These are phyloP conservation scores for Nakazawaea ambrosiae DNA, from an alignment of 805 yeast species.

Conservation along the genomic window DNA sequence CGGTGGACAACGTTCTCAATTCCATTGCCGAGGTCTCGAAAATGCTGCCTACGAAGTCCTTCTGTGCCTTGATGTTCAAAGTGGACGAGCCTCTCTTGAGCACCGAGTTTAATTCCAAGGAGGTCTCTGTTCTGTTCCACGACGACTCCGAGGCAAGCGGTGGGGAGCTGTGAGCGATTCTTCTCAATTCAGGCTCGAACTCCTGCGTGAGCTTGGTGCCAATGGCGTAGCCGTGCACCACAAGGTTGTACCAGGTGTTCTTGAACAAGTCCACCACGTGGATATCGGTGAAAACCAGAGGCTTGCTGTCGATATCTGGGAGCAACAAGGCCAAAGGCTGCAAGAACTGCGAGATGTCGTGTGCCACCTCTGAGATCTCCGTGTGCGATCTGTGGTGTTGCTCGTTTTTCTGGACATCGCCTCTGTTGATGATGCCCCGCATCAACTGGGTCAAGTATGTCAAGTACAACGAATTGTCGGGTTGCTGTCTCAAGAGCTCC, in stretches of 20 bases:
- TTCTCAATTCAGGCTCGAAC: conserved; percentile 42
- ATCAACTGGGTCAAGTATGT: conserved; percentile 62
- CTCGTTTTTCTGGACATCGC: conserved; percentile 60
- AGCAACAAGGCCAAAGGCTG: conserved; percentile 70
- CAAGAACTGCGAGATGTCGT: conserved; percentile 55
- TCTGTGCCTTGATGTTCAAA: conserved; percentile 70
- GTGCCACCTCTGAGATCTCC: conserved; percentile 66
- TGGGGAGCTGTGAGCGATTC: conserved; percentile 83
- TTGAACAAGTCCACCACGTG: conserved; percentile 56
- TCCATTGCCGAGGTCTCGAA: conserved; percentile 47
- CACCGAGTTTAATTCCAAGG: conserved; percentile 86
- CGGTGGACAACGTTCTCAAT: conserved; percentile 50
- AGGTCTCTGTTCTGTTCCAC: conserved; percentile 81
- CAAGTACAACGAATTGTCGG: conserved; percentile 31
- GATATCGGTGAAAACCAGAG: conserved; percentile 37
- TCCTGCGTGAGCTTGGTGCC: conserved; percentile 45
- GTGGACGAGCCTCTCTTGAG: conserved; percentile 85
- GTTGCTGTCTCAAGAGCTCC: conserved; percentile 29
- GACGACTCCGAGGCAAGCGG: conserved; percentile 79
- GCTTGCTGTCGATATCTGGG: conserved; percentile 37
- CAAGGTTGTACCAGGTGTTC: conserved; percentile 92
- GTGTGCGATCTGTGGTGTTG: conserved; percentile 77
- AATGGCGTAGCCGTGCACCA: conserved; percentile 79
- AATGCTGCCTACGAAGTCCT: conserved; percentile 44
- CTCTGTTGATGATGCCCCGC: conserved; percentile 61